Evolutionary conservation across 176 grass and related monocot genomes (phyloP), one percentile per base, ranked within the genome.

Genomic region (Tillandsia leiboldiana): DNA sequence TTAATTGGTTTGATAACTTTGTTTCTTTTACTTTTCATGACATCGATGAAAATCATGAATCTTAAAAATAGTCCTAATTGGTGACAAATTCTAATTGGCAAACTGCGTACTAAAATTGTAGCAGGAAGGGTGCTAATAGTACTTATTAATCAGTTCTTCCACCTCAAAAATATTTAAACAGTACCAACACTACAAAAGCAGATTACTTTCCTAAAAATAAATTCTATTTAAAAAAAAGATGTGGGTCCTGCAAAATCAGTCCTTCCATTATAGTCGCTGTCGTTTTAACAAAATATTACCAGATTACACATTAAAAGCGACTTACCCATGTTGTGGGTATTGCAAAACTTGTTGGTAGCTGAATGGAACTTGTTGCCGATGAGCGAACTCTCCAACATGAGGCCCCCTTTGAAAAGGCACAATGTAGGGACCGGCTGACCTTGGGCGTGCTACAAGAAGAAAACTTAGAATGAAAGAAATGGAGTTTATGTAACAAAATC

Each of bases 381-480:
- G 90, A 77, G 83, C 74, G 23, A 86, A 75, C 53, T 82, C 77
- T 50, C 89, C 89, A 2, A 87, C 9, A 64, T 90, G 90, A 57
- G 88, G n/a, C 10, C 86, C 94, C 66, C 79, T 87, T 68, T 80
- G 86, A 80, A 70, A 71, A 20, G 89, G 68, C 61, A 93, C 65
- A 79, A 87, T 79, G 72, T 93, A 88, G 69, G 84, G 72, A 49
- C 82, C 82, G 59, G 82, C 86, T 84, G 89, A 87, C 65, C 94
- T 90, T 83, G 86, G 89, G 10, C 77, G 80, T 28, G 79, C 94
- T 99, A 73, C 53, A 84, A 9, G 69, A 51, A 87, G 26, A 74
- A 57, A 68, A 28, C 33, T 42, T 27, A 8, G 8, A 50, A 64
- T 14, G 26, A 75, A 42, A 13, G 12, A 64, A 50, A 51, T 4